Evolutionary conservation across 345 rosid genomes (phyloP).

Genomic region (Eucalyptus albens): DNA sequence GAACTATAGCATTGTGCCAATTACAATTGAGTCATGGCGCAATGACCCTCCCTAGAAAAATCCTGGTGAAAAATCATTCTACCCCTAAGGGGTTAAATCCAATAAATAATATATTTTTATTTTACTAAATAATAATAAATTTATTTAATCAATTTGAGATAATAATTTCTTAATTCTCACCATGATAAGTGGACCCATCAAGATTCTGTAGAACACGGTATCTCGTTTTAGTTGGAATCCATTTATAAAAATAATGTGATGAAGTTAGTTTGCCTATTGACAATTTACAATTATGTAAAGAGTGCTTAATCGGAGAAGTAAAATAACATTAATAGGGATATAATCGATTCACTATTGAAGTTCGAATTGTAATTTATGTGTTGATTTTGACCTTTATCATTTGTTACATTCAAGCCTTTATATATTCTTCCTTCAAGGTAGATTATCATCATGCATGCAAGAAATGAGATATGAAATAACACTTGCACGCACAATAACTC

Average conservation of each 20-base stretch:
- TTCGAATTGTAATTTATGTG: not conserved
- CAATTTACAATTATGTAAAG: not conserved
- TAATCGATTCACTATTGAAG: not conserved
- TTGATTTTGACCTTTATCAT: not conserved
- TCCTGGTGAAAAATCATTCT: not conserved
- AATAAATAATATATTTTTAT: not conserved
- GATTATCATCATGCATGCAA: not conserved
- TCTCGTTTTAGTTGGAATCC: not conserved
- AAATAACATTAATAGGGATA: not conserved
- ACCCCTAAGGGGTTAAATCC: not conserved
- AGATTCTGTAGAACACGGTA: not conserved
- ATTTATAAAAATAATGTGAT: not conserved
- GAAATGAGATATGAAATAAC: not conserved
- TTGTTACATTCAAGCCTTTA: not conserved
- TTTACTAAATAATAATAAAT: not conserved
- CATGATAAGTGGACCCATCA: not conserved
- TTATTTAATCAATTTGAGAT: not conserved
- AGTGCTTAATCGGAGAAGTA: not conserved
- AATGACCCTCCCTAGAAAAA: not conserved
- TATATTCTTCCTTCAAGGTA: not conserved
- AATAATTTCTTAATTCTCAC: not conserved
- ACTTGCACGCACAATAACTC: not conserved
- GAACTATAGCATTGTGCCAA: not conserved
- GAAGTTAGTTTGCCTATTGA: not conserved
- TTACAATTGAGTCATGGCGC: not conserved